Conservation (phyloP, 495 filamentous ascomycete genomes). For the Neurospora pannonica region DNA sequence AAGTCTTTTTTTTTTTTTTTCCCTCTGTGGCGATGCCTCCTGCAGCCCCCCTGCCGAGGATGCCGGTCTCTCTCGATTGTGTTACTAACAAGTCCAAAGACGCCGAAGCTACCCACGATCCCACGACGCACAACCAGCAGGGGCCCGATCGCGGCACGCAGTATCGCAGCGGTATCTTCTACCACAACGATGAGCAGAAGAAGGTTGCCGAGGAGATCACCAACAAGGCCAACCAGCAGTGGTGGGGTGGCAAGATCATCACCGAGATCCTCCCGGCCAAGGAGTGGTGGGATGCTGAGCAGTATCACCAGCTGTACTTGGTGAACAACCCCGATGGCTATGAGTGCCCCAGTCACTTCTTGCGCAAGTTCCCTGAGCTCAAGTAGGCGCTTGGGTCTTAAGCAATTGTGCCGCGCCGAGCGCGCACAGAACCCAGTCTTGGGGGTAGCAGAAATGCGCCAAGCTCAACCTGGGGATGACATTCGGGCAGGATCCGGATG, state of each 20-base stretch:
- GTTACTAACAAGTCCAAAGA: constrained; percentile 36
- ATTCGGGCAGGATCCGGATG: not conserved
- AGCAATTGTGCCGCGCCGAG: not conserved
- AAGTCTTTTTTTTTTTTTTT: constrained; percentile 11
- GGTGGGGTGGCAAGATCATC: constrained; percentile 66
- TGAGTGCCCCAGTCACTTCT: constrained; percentile 44
- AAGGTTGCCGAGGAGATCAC: constrained; percentile 62
- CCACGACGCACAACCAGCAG: constrained; percentile 76
- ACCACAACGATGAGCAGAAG: constrained; percentile 68
- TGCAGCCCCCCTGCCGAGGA: not conserved
- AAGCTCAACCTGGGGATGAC: not conserved
- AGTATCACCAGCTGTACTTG: constrained; percentile 89
- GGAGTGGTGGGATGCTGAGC: constrained; percentile 90
- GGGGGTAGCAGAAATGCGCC: not conserved
- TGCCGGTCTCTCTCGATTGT: not conserved
- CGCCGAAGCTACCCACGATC: constrained; percentile 93
- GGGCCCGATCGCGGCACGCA: constrained; percentile 80
- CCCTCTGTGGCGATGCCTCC: not conserved
- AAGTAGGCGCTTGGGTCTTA: constrained; percentile 14
- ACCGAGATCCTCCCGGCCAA: constrained; percentile 74
- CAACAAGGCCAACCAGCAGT: constrained; percentile 68
- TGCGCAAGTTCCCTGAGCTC: constrained; percentile 34
- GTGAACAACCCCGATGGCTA: constrained; percentile 52
- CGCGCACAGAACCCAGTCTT: not conserved
- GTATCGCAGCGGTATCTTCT: constrained; percentile 89